Percentiles rank a stretch among this genome's conserved stretches.
Conservation (phyloP, 768 basidiomycete genomes). For the Lentinula sp. region DNA sequence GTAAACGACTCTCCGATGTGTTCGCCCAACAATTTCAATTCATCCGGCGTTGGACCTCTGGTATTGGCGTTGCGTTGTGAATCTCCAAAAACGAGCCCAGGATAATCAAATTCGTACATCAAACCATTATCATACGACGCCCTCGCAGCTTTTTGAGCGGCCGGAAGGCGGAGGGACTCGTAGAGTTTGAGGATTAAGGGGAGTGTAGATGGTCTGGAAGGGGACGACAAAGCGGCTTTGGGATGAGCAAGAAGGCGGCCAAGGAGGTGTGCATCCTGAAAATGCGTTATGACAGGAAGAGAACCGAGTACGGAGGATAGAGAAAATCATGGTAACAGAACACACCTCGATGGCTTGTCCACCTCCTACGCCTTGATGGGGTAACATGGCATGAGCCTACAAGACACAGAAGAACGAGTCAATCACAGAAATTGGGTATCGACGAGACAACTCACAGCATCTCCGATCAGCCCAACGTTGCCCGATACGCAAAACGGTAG, state of each 20-base stretch:
- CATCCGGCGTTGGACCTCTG: not conserved
- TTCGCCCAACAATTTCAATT: slow-evolving; percentile 9
- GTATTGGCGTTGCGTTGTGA: not conserved
- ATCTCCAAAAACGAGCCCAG: slow-evolving; percentile 5
- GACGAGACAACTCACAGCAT: slow-evolving; percentile 16
- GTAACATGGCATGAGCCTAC: slow-evolving; percentile 20
- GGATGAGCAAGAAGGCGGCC: slow-evolving; percentile 14
- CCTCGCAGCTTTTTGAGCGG: slow-evolving; percentile 10
- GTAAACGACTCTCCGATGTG: slow-evolving; percentile 12
- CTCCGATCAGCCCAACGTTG: slow-evolving; percentile 27
- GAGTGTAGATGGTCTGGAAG: slow-evolving; percentile 9
- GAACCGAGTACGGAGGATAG: not conserved
- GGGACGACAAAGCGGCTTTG: not conserved
- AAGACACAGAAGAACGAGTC: not conserved
- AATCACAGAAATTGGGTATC: not conserved
- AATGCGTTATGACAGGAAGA: too few relatives aligned
- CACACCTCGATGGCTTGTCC: slow-evolving; percentile 19
- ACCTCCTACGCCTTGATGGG: slow-evolving; percentile 20
- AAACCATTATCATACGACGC: slow-evolving; percentile 13
- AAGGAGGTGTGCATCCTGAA: slow-evolving; percentile 17
- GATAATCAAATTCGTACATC: slow-evolving; percentile 13
- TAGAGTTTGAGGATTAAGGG: slow-evolving; percentile 13
- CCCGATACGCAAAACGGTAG: slow-evolving; percentile 25
- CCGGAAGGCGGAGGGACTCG: slow-evolving; percentile 14
- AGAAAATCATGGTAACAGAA: not conserved